Evolutionary conservation across 192 early-diverging fungal species (phyloP), one percentile per base, ranked within the genome.

Genomic region (Dispira parvispora): DNA sequence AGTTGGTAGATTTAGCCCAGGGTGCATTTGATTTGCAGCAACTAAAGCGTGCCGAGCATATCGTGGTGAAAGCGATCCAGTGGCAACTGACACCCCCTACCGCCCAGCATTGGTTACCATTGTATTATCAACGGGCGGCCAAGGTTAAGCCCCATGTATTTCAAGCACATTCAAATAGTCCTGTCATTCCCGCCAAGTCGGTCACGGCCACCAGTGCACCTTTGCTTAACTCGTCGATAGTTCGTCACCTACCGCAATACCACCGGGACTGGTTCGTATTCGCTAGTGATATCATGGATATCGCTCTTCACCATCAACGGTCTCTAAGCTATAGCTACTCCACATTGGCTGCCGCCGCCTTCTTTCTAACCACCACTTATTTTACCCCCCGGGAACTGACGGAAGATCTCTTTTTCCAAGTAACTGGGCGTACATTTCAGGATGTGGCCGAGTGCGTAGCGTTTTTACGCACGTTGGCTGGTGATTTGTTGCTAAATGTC

Each of bases 1-100:
- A 74, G 53, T 68, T 78, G 11, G 72, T 71, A 1, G 73, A 70
- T 50, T 69, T 74, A 57, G 69, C 73, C 46, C 66, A 71, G 54
- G 76, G 68, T 25, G 76, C 76, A 10, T 78, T 78, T 28, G 68
- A 62, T 18, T 63, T 67, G 28, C 65, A 67, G 28, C 67, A 78
- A 67, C 69, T 78, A 23, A 67, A 64, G 61, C 60, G 70, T 54
- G 70, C 73, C 42, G 76, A 78, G 63, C 52, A 70, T 10, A 67
- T 72, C 45, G 76, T 78, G 12, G 69, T 78, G 11, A 56, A 49
- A 12, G 69, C 69, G n/a, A 45, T 78, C 26, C 60, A 53, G 46
- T 78, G 73, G 73, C 68, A 70, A 43, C 62, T 78, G 50, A 69
- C 70, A 25, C 69, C 70, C 54, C 71, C 76, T 0, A 78, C 76